phyloP scores from a whole-genome alignment of 495 filamentous ascomycete genomes.

The Xylaria flabelliformis region DNA sequence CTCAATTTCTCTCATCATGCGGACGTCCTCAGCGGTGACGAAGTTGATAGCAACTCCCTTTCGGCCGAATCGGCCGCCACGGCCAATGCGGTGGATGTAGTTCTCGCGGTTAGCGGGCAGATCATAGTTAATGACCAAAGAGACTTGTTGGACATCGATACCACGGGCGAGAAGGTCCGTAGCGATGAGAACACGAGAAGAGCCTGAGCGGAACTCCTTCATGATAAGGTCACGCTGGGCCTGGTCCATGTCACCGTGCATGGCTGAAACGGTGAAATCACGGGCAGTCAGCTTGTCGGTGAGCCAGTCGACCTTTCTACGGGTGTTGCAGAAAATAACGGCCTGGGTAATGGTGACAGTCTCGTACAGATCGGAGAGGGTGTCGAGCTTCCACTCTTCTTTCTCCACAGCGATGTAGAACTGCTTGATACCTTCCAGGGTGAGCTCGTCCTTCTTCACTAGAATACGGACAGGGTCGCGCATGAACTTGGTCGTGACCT shows the following conservation, averaged over 20 bases:
- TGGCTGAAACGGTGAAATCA: conserved; percentile 98
- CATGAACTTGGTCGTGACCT: conserved; percentile 99
- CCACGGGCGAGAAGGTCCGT: conserved; percentile 97
- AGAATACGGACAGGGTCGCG: conserved; percentile 97
- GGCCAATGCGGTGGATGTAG: conserved; percentile 99
- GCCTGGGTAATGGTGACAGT: conserved; percentile 99
- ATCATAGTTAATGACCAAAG: conserved; percentile 99
- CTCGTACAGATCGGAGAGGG: conserved; percentile 97
- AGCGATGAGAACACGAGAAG: conserved; percentile 96
- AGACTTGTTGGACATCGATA: conserved; percentile 99
- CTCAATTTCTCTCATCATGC: conserved; percentile 98
- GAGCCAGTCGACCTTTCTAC: conserved; percentile 99
- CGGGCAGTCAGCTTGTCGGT: conserved; percentile 97
- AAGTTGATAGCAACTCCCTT: conserved; percentile 99
- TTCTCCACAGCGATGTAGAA: conserved; percentile 99
- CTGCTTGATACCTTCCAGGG: conserved; percentile 98
- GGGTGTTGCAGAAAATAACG: conserved; percentile 99
- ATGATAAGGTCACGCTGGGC: conserved; percentile 97
- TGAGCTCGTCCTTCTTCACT: conserved; percentile 99
- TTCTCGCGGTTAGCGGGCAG: conserved; percentile 98
- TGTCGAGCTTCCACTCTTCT: conserved; percentile 99
- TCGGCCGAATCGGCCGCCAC: conserved; percentile 97
- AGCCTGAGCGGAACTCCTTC: conserved; percentile 99
- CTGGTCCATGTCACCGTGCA: conserved; percentile 99
- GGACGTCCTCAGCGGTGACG: conserved; percentile 97